Conservation (phyloP, 805 yeast genomes). For the Zygotorulaspora danielsina region DNA sequence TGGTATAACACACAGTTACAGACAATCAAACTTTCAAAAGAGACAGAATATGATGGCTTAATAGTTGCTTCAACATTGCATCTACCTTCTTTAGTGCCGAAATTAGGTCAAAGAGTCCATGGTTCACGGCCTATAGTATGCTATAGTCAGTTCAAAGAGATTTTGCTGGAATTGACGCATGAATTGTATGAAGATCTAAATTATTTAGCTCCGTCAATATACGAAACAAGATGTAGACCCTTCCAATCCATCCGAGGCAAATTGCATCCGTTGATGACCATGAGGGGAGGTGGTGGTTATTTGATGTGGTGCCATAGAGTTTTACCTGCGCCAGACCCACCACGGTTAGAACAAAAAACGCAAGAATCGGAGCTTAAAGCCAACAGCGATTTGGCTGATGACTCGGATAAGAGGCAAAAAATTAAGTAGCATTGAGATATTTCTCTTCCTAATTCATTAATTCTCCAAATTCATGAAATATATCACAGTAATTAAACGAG, state of each 20-base stretch:
- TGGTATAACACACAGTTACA: conserved; percentile 40
- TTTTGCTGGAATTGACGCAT: conserved; percentile 61
- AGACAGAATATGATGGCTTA: conserved; percentile 67
- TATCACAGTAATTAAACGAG: conserved; percentile 4
- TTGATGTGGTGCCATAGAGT: conserved; percentile 76
- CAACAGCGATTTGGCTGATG: conserved; percentile 1
- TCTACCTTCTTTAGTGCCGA: conserved; percentile 59
- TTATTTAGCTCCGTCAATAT: conserved; percentile 75
- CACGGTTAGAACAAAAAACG: conserved; percentile 3
- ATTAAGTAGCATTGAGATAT: conserved; percentile 2
- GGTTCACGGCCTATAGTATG: conserved; percentile 87
- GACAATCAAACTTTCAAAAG: conserved; percentile 47
- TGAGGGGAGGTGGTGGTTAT: conserved; percentile 89
- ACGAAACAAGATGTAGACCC: conserved; percentile 76
- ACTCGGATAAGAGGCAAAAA: conserved; percentile 7
- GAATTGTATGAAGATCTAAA: conserved; percentile 64
- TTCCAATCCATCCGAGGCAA: conserved; percentile 93
- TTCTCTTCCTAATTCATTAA: conserved; percentile 5
- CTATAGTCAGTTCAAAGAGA: conserved; percentile 78
- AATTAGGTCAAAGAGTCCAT: conserved; percentile 57
- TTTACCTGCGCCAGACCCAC: conserved; percentile 45
- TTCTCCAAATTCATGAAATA: conserved; percentile 14
- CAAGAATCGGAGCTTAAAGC: neutral
- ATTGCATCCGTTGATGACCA: conserved; percentile 92
- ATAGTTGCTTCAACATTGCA: conserved; percentile 70